phyloP scores from a whole-genome alignment of 441 rosid genomes.

The Euphorbia schlechtendalii region DNA sequence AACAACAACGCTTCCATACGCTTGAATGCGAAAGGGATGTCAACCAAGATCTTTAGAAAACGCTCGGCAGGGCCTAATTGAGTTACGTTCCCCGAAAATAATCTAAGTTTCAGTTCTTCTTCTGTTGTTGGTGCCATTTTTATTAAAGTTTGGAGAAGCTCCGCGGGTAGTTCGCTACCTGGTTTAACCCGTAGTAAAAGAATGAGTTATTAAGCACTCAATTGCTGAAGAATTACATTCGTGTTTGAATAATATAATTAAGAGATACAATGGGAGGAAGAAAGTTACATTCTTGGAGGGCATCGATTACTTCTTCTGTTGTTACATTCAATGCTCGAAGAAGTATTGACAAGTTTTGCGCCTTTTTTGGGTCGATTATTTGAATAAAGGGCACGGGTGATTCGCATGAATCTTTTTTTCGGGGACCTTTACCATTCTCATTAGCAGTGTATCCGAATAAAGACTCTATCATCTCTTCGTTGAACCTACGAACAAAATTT shows the following conservation, averaged over 20 bases:
- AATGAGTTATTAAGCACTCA: background rate
- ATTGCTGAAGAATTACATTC: background rate
- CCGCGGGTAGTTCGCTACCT: constrained; percentile 89
- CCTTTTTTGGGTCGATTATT: constrained; percentile 73
- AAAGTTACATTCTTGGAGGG: constrained; percentile 67
- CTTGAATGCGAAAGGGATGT: constrained; percentile 74
- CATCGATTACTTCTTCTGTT: constrained; percentile 76
- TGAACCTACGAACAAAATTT: constrained; percentile 56
- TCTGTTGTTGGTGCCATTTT: constrained; percentile 89
- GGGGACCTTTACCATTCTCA: constrained; percentile 34
- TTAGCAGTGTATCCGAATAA: constrained; percentile 61
- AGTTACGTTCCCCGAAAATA: constrained; percentile 62
- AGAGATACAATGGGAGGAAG: background rate
- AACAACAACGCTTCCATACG: constrained; percentile 71
- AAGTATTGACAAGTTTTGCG: constrained; percentile 90
- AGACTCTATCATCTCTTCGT: constrained; percentile 92
- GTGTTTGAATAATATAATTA: too few relatives aligned
- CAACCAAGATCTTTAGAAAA: constrained; percentile 70
- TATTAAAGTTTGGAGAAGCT: constrained; percentile 71
- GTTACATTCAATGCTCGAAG: constrained; percentile 83
- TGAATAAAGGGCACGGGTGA: constrained; percentile 49
- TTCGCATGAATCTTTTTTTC: constrained; percentile 39
- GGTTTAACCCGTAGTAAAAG: constrained; percentile 22
- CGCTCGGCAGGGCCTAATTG: constrained; percentile 89
- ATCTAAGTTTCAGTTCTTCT: constrained; percentile 88